Evolutionary conservation across 352 stramenopile genomes (phyloP).

Genomic region (Achlya hypogyna): DNA sequence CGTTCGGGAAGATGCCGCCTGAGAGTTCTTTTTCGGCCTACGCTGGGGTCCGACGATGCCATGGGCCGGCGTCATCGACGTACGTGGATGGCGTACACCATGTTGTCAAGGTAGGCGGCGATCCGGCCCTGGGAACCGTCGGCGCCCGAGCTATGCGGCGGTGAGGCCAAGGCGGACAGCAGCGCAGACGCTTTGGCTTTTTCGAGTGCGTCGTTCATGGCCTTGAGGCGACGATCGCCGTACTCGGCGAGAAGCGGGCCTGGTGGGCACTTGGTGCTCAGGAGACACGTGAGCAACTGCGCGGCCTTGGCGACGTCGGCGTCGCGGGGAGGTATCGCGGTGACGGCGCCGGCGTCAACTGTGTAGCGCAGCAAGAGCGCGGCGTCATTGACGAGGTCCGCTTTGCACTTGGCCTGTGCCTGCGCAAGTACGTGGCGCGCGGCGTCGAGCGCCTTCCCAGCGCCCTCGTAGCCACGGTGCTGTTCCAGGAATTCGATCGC

Average conservation of each 20-base stretch:
- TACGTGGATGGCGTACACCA: conserved; percentile 16
- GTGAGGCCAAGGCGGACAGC: neutral
- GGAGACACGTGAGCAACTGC: conserved; percentile 54
- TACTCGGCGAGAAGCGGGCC: conserved; percentile 51
- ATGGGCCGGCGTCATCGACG: no score
- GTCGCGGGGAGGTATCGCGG: conserved; percentile 41
- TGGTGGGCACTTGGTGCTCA: conserved; percentile 44
- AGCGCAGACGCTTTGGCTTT: neutral
- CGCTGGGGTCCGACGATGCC: conserved; percentile 24
- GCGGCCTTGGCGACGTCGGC: conserved; percentile 39
- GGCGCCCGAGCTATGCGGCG: neutral
- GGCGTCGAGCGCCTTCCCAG: conserved; percentile 56
- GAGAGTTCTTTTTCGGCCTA: conserved; percentile 48
- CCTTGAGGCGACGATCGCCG: conserved; percentile 55
- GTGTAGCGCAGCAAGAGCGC: conserved; percentile 42
- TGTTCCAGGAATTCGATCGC: conserved; percentile 58
- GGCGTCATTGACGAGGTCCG: conserved; percentile 63
- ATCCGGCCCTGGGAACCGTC: neutral
- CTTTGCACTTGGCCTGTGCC: conserved; percentile 50
- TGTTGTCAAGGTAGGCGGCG: neutral
- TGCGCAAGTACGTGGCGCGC: conserved; percentile 49
- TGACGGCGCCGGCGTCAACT: conserved; percentile 7
- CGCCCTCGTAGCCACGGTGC: conserved; percentile 67
- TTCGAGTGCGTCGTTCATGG: conserved; percentile 31
- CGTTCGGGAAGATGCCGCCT: conserved; percentile 39